A percentile compares a stretch with the other conserved stretches of the same genome.
Evolutionary conservation across 225 moss, liverwort and hornwort genomes (phyloP).

Genomic region (Physcomitrium patens): DNA sequence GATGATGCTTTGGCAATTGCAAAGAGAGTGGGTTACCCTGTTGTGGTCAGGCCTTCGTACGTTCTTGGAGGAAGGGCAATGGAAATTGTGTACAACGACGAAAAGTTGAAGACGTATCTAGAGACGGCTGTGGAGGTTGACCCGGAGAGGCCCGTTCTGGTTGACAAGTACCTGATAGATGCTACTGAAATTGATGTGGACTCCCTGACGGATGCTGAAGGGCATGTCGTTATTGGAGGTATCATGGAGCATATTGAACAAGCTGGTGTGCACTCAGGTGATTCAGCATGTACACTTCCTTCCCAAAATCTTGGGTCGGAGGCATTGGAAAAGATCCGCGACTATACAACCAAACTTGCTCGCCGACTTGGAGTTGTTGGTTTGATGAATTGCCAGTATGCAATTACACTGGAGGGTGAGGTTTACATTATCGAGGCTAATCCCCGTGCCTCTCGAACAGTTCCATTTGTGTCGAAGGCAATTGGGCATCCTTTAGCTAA

Average conservation of each 20-base stretch:
- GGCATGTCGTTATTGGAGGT: conserved; percentile 91
- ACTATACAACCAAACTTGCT: conserved; percentile 80
- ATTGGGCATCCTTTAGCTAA: conserved; percentile 97
- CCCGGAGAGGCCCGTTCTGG: conserved; percentile 91
- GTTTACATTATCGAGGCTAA: conserved; percentile 98
- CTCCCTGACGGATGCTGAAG: conserved; percentile 79
- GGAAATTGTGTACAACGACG: conserved; percentile 94
- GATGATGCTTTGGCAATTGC: conserved; percentile 91
- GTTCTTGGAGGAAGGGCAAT: conserved; percentile 96
- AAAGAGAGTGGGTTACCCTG: conserved; percentile 88
- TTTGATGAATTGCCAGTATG: conserved; percentile 98
- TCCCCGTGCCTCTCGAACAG: conserved; percentile 93
- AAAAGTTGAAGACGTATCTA: conserved; percentile 82
- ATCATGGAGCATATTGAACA: conserved; percentile 99
- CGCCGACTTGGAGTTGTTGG: conserved; percentile 81
- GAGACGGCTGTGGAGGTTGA: conserved; percentile 98
- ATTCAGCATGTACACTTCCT: conserved; percentile 90
- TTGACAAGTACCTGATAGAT: conserved; percentile 90
- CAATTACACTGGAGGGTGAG: conserved; percentile 69
- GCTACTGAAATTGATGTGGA: conserved; percentile 96
- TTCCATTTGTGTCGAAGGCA: conserved; percentile 99
- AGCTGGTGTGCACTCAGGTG: conserved; percentile 97
- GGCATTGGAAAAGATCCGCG: conserved; percentile 68
- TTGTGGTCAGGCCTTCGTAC: conserved; percentile 94
- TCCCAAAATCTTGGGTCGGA: conserved; percentile 64